phyloP scores from a whole-genome alignment of 2,329 filamentous ascomycete genomes.

The Aspergillus neoniger region DNA sequence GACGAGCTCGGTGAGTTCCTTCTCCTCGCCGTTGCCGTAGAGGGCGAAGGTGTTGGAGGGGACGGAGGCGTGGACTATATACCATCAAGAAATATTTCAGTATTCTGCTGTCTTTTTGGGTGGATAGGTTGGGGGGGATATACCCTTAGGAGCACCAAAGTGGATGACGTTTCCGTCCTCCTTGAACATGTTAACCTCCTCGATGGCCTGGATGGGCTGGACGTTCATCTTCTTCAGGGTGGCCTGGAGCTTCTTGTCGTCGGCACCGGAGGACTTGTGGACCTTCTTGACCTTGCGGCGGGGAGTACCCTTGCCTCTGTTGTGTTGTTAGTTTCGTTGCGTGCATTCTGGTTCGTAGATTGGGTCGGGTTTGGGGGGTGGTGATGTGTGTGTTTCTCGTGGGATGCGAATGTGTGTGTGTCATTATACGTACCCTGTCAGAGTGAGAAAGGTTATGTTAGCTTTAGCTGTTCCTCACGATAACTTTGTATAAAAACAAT shows the following conservation, averaged over 20 bases:
- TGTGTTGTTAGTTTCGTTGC: conserved; percentile 21
- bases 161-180: conserved; percentile 99
- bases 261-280: conserved; percentile 85
- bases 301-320: conserved; percentile 94
- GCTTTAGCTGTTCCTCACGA: background rate
- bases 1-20: conserved; percentile 99
- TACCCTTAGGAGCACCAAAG: conserved; percentile 97
- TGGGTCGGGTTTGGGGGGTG: background rate
- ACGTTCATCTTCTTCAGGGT: conserved; percentile 99
- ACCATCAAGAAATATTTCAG: background rate
- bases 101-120: background rate
- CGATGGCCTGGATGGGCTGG: conserved; percentile 98
- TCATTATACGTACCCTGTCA: background rate
- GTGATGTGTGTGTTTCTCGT: background rate
- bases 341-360: conserved; percentile 7
- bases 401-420: background rate
- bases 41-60: conserved; percentile 99
- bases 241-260: conserved; percentile 99
- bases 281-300: conserved; percentile 98
- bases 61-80: conserved; percentile 88
- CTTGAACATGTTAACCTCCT: conserved; percentile 99
- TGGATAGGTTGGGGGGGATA: conserved; percentile 30
- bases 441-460: background rate
- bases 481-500: background rate
- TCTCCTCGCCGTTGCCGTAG: conserved; percentile 98